Percentiles rank a stretch among this genome's conserved stretches.
These are phyloP conservation scores for Cladosporium sp. DNA, from an alignment of 2,329 filamentous ascomycete species.

Conservation along the genomic window DNA sequence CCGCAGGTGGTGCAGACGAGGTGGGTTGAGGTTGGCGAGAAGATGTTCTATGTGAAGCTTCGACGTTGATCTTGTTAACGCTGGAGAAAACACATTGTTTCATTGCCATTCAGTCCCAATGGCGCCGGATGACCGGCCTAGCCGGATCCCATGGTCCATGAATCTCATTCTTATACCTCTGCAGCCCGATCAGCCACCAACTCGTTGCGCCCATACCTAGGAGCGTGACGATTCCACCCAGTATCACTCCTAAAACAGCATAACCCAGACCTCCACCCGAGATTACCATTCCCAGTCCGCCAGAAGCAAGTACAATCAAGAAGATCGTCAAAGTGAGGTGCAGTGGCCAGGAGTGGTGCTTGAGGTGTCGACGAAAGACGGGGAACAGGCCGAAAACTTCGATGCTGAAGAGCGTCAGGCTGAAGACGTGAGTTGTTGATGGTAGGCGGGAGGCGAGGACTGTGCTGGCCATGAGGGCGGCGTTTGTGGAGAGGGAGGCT, in stretches of 20 bases:
- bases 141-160: constrained; percentile 97
- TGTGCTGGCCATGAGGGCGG: constrained; percentile 91
- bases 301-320: constrained; percentile 75
- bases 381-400: constrained; percentile 96
- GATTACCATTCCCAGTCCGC: constrained; percentile 64
- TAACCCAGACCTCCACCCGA: constrained; percentile 52
- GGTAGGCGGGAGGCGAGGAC: constrained; percentile 86
- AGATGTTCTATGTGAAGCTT: background rate
- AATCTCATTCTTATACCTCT: constrained; percentile 99
- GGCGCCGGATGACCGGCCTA: constrained; percentile 74
- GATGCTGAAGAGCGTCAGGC: constrained; percentile 89
- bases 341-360: constrained; percentile 74
- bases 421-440: constrained; percentile 91
- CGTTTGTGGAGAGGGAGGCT: constrained; percentile 83
- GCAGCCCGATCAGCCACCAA: constrained; percentile 95
- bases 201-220: constrained; percentile 88
- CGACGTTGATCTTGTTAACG: no score
- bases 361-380: constrained; percentile 87
- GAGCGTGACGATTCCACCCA: constrained; percentile 70
- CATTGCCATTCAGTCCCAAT: no score
- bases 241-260: constrained; percentile 66
- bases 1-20: background rate
- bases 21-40: background rate
- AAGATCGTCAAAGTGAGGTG: constrained; percentile 72
- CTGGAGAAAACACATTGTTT: no score